Evolutionary conservation across 352 stramenopile genomes (phyloP).

Genomic region (Pythium guiyangense): DNA sequence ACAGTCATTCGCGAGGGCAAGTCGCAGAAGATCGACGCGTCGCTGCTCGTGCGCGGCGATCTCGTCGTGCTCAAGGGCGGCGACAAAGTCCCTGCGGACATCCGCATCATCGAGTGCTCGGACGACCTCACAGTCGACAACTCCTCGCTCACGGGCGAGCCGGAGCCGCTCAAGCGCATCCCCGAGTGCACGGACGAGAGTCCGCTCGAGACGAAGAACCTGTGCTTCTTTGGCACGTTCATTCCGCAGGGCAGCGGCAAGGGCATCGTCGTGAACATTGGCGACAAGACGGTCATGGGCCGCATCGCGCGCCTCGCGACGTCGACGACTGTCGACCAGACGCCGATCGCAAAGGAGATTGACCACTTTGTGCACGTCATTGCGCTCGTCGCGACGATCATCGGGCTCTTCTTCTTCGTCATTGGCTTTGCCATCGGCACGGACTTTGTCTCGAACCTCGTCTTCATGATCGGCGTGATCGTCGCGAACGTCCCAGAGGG

Average conservation of each 20-base stretch:
- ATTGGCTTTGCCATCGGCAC: constrained; percentile 50
- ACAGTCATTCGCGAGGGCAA: constrained; percentile 77
- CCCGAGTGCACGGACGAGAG: constrained; percentile 72
- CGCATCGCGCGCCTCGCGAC: constrained; percentile 68
- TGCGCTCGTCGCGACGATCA: constrained; percentile 43
- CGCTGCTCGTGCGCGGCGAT: constrained; percentile 81
- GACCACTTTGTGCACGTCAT: constrained; percentile 73
- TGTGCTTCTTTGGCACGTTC: constrained; percentile 80
- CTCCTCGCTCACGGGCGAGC: constrained; percentile 81
- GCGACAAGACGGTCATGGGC: constrained; percentile 82
- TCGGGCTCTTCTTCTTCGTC: constrained; percentile 59
- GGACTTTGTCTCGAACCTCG: constrained; percentile 68
- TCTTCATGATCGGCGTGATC: constrained; percentile 96
- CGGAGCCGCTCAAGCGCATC: constrained; percentile 85
- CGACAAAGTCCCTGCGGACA: constrained; percentile 93
- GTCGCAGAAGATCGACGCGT: constrained; percentile 72
- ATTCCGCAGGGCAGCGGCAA: constrained; percentile 67
- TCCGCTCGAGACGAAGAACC: constrained; percentile 77
- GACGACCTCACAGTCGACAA: constrained; percentile 92
- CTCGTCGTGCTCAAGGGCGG: constrained; percentile 86
- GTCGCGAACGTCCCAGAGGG: constrained; percentile 94
- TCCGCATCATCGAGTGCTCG: constrained; percentile 92
- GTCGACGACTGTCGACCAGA: constrained; percentile 40
- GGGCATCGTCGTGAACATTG: constrained; percentile 62
- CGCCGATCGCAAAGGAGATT: constrained; percentile 58